Evolutionary conservation across 192 early-diverging fungal species (phyloP), one percentile per base, ranked within the genome.

Genomic region (Mortierella antarctica): DNA sequence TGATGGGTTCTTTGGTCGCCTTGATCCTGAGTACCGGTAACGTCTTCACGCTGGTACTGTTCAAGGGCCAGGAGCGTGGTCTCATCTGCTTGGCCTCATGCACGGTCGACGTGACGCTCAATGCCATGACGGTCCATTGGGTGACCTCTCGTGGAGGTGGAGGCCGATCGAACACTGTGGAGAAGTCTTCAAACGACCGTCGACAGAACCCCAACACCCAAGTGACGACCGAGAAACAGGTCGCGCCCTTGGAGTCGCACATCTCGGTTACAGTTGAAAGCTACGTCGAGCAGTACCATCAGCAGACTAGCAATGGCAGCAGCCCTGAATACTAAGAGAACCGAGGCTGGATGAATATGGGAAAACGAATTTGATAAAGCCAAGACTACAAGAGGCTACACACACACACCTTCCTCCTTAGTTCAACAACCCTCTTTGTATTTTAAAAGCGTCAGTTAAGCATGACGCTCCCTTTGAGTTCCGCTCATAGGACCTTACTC

Each of bases 51-150:
- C 68, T 87, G 12, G 76, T 76, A 2, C 2, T 82, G 12, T 78
- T 83, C 51, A 50, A 80, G 53, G 86, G 86, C 10, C 52, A 72
- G 4, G 84, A 87, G 57, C 77, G 82, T 46, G 86, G 86, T 54
- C 54, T 85, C n/a, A 63, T 87, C 15, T 87, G 86, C 58, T 61
- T 87, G 39, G 81, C 84, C 10, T 83, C 78, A 18, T 87, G 86
- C 55, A 81, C 80, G 14, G 67, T 87, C 17, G 86, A 87, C 66
- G 86, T 87, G 23, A 85, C 84, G 0, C 59, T 87, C n/a, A 87
- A 85, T 47, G 74, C 82, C 15, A 65, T 68, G 9, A 74, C 73
- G 6, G 65, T 87, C n/a, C 84, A 85, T 56, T 87, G 86, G 86
- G 86, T 85, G 17, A 85, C 80, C 12, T 70, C 67, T 9, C 67